Percentiles rank a stretch among this genome's conserved stretches.
These are phyloP conservation scores for Globisporangium recalcitrans DNA, from an alignment of 352 stramenopile species.

Conservation along the genomic window DNA sequence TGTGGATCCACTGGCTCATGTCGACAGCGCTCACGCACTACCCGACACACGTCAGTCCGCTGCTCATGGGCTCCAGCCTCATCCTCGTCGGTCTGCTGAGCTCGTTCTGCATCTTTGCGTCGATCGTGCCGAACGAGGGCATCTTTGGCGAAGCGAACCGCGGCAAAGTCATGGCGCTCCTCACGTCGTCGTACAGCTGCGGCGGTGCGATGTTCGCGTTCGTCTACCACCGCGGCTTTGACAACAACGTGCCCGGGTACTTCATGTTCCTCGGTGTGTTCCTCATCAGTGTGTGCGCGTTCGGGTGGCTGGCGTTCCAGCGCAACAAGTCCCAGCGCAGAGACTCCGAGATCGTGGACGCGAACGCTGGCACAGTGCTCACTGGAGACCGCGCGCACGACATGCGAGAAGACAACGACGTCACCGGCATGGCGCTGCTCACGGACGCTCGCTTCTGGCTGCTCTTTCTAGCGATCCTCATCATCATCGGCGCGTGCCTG, in stretches of 20 bases:
- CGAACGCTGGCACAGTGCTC: slow-evolving; percentile 22
- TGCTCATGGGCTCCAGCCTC: slow-evolving; percentile 48
- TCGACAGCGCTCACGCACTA: slow-evolving; percentile 38
- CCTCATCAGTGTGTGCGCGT: slow-evolving; percentile 36
- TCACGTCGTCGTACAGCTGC: slow-evolving; percentile 74
- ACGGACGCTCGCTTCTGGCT: slow-evolving; percentile 65
- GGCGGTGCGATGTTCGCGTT: slow-evolving; percentile 74
- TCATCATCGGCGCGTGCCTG: slow-evolving; percentile 61
- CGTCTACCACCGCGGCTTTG: slow-evolving; percentile 55
- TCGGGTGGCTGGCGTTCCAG: slow-evolving; percentile 47
- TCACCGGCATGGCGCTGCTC: slow-evolving; percentile 54
- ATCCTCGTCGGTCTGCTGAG: slow-evolving; percentile 60
- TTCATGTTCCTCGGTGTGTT: slow-evolving; percentile 70
- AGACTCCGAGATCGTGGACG: slow-evolving; percentile 40
- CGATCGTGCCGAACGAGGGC: slow-evolving; percentile 74
- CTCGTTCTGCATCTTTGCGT: slow-evolving; percentile 70
- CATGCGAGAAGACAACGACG: slow-evolving; percentile 32
- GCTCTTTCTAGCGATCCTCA: slow-evolving; percentile 71
- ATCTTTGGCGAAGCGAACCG: slow-evolving; percentile 65
- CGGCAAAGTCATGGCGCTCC: slow-evolving; percentile 68
- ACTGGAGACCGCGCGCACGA: slow-evolving; percentile 19
- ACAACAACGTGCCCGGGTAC: slow-evolving; percentile 58
- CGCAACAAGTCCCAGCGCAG: slow-evolving; percentile 29
- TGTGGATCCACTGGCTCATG: slow-evolving; percentile 35
- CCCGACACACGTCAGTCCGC: slow-evolving; percentile 34